Base-by-base conservation (phyloP, 768 basidiomycete genomes). In the Trametes sanguinea region DNA sequence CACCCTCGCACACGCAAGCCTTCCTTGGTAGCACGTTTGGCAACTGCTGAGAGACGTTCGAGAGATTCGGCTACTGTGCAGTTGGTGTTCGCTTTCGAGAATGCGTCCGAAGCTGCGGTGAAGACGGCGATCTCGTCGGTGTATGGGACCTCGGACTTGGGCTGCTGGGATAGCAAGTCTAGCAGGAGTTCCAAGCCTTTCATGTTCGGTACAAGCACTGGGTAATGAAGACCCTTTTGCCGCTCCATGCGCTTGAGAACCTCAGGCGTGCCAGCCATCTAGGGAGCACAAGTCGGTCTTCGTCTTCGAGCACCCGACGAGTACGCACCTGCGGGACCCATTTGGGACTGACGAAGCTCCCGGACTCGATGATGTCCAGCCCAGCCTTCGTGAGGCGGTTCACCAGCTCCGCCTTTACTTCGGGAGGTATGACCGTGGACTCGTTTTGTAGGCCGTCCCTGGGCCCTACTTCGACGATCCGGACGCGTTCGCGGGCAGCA, bases 381-480 rank as follows among this genome's bases (percentile, higher is more conserved):
- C 93, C 94, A 9, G 92, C 87, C 16, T 71, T 72, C 2, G 82
- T 84, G 10, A 98, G 84, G 13, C 87, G 78, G 64, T 91, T 83
- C 58, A 98, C 85, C 55, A 98, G 82, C 62, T 90, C 89, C 16
- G 87, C 83, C 73, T 95, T 95, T 62, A 89, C 76, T 32, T 83
- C 82, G 1, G 87, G 85, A 30, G 89, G 81, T 6, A 96, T 85
- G 5, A 86, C 76, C 0, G 82, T 80, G 65, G 87, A 86, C 69
- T 97, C 91, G 69, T 96, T 96, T 77, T 96, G 94, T 10, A 98
- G 80, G 1, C 95, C 95, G 74, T 98, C 95, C 32, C 95, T 80
- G 1, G 94, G 92, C 1, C 92, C 91, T 3, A 96, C 93, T 75
- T 96, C 95, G 46, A 98, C 89, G 47, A 97, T 89, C 14, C 58